Evolutionary conservation across 345 rosid species (phyloP).

Genomic region (Noccaea bulbosa): DNA sequence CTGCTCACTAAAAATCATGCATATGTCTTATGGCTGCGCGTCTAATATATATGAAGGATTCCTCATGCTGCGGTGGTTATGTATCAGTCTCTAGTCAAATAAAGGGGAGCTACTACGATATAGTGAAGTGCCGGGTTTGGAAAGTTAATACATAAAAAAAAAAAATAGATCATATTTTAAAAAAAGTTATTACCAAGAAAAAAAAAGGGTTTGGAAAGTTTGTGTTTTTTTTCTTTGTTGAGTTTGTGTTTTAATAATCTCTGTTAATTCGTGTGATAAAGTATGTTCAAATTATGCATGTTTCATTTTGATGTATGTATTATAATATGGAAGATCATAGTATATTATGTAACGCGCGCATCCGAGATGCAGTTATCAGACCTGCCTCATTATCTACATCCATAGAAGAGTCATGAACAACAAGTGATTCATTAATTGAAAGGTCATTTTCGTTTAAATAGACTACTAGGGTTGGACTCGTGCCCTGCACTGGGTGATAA

Average conservation of each 20-base stretch:
- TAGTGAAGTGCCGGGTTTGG: constrained; percentile 1
- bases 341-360: neutral
- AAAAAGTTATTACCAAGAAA: no score
- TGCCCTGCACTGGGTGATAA: no score
- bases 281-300: neutral
- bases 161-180: neutral
- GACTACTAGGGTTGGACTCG: no score
- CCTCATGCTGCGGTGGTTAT: neutral
- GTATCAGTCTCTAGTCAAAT: constrained; percentile 5
- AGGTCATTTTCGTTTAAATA: neutral
- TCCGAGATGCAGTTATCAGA: constrained; percentile 7
- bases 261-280: neutral
- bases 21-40: neutral
- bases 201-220: neutral
- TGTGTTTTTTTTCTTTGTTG: neutral
- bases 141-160: neutral
- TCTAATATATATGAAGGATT: no score
- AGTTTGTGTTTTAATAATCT: constrained; percentile 13
- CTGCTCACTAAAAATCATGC: constrained; percentile 20
- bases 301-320: neutral
- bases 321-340: neutral
- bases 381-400: neutral
- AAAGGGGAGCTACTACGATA: neutral
- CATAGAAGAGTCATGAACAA: neutral
- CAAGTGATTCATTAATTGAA: neutral